These are phyloP conservation scores for Neolentinus lepideus DNA, from an alignment of 1,284 basidiomycete genomes.

Conservation along the genomic window DNA sequence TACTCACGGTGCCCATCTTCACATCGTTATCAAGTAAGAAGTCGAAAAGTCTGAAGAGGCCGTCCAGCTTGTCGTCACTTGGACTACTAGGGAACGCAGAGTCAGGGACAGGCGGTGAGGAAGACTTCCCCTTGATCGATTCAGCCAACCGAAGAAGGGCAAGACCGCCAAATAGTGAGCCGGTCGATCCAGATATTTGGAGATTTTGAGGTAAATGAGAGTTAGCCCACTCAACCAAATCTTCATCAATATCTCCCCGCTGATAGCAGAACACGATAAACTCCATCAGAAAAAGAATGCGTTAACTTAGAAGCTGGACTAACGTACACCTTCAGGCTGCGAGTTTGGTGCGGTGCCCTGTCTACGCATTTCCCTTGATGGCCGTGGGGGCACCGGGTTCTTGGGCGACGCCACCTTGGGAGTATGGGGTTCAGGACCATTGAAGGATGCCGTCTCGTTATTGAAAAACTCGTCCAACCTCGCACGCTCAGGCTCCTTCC, in stretches of 20 bases:
- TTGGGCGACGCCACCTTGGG: conserved; percentile 11
- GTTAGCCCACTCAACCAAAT: conserved; percentile 84
- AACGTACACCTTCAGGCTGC: conserved; percentile 31
- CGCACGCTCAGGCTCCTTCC: conserved; percentile 31
- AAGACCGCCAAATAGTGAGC: conserved; percentile 58
- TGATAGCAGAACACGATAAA: conserved; percentile 12
- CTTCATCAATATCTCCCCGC: conserved; percentile 32
- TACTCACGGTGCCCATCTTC: conserved; percentile 82
- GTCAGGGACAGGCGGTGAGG: conserved; percentile 67
- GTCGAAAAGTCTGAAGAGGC: conserved; percentile 84
- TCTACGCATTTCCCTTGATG: conserved; percentile 53
- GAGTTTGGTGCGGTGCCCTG: conserved; percentile 27
- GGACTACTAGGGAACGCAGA: conserved; percentile 66
- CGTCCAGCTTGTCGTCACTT: conserved; percentile 78
- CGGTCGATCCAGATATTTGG: conserved; percentile 48
- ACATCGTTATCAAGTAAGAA: conserved; percentile 85
- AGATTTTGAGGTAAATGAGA: conserved; percentile 63
- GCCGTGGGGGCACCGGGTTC: conserved; percentile 44
- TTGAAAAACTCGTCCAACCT: conserved; percentile 52
- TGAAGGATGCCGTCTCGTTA: conserved; percentile 22
- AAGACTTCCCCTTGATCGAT: conserved; percentile 62
- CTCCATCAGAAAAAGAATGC: conserved; percentile 7
- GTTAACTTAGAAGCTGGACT: conserved; percentile 12
- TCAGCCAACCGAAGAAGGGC: conserved; percentile 71
- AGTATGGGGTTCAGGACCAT: conserved; percentile 13